Percentiles rank a stretch among this genome's conserved stretches.
phyloP scores from a whole-genome alignment of 1,284 basidiomycete genomes.

The Porogramme epimiltina region DNA sequence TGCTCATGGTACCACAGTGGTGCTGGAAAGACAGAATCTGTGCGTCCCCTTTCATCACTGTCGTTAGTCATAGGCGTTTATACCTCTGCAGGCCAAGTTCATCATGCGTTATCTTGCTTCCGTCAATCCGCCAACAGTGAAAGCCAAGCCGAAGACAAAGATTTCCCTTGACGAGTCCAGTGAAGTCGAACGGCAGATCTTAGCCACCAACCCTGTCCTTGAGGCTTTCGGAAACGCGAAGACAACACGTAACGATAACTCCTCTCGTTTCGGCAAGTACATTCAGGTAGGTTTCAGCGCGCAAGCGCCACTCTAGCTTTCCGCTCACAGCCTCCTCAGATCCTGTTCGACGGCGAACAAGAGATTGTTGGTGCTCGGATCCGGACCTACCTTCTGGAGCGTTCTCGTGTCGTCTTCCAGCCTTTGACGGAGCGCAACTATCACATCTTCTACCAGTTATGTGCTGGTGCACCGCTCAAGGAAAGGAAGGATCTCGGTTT shows the following conservation, averaged over 20 bases:
- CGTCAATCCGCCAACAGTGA: slow-evolving; percentile 83
- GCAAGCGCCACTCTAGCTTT: too few relatives aligned
- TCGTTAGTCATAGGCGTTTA: slow-evolving; percentile 6
- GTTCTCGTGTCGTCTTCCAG: slow-evolving; percentile 97
- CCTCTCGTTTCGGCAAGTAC: slow-evolving; percentile 98
- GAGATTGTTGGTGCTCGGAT: slow-evolving; percentile 98
- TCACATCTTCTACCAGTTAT: slow-evolving; percentile 99
- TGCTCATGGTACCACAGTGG: slow-evolving; percentile 59
- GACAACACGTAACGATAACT: slow-evolving; percentile 99
- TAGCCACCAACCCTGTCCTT: slow-evolving; percentile 98
- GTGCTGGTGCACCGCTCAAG: slow-evolving; percentile 93
- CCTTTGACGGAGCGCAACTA: slow-evolving; percentile 97
- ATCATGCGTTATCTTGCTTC: slow-evolving; percentile 99
- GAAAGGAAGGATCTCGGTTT: slow-evolving; percentile 95
- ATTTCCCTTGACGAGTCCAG: slow-evolving; percentile 80
- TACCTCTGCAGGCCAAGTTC: slow-evolving; percentile 80
- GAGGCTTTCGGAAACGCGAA: slow-evolving; percentile 99
- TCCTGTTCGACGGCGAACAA: slow-evolving; percentile 93
- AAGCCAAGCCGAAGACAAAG: slow-evolving; percentile 68
- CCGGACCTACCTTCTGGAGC: slow-evolving; percentile 95
- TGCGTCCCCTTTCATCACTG: slow-evolving; percentile 35
- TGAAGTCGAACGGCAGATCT: slow-evolving; percentile 95
- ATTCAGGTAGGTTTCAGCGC: slow-evolving; percentile 74
- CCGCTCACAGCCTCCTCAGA: slow-evolving; percentile 49
- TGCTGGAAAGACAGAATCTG: slow-evolving; percentile 99